Conservation (phyloP, 2,329 filamentous ascomycete species). For the Cladophialophora yegresii region DNA sequence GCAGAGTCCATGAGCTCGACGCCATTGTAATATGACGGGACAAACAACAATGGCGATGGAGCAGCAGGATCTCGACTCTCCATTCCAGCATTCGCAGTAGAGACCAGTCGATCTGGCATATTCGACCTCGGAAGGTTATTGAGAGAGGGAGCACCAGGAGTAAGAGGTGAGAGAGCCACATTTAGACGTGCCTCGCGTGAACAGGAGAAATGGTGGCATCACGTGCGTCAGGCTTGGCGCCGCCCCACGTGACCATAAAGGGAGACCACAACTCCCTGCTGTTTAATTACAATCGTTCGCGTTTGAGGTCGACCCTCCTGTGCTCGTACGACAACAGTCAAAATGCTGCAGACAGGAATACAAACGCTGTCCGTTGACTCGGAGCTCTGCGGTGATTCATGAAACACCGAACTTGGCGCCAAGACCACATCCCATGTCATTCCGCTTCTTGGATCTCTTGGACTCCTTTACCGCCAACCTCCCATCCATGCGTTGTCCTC, state of each 20-base stretch:
- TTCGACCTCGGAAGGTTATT: neutral
- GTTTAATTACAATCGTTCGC: neutral
- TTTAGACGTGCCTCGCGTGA: neutral
- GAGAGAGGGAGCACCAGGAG: neutral
- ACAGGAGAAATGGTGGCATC: neutral
- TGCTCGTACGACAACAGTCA: neutral
- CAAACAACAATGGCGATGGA: neutral
- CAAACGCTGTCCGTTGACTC: neutral
- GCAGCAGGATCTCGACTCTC: neutral
- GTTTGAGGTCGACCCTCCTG: neutral
- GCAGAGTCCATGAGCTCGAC: neutral
- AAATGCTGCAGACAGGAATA: neutral
- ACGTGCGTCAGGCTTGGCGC: neutral
- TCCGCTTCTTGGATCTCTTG: neutral
- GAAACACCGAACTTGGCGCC: conserved; percentile 1
- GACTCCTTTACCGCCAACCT: neutral
- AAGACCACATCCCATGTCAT: neutral
- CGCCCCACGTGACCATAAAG: neutral
- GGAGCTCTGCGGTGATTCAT: neutral
- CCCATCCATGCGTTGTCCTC: neutral
- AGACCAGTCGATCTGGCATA: neutral
- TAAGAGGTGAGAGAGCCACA: neutral
- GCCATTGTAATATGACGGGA: neutral
- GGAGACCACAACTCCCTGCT: neutral
- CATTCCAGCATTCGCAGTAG: neutral